Evolutionary conservation across 2,329 filamentous ascomycete species (phyloP), one percentile per base, ranked within the genome.

Genomic region (Endoconidiophora polonica): DNA sequence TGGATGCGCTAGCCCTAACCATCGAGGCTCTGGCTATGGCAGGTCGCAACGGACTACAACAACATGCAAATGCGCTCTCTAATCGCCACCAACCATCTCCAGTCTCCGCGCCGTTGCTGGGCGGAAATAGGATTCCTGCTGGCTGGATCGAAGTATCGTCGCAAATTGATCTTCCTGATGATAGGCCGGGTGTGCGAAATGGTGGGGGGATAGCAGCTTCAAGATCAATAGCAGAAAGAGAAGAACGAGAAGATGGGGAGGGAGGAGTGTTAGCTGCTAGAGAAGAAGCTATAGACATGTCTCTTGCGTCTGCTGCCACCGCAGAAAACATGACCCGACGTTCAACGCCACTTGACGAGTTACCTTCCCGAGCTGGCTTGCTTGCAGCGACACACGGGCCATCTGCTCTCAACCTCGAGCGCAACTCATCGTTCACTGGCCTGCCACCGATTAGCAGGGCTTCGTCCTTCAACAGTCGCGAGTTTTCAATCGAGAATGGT

Each of bases 81-180:
- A 44, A 49, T 18, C 41, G 37, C 29, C 29, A 12, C 33, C 20
- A 26, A 36, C 42, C 44, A 12, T 37, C 50, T 18, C 39, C 29
- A 9, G 29, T 12, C 4, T 7, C 43, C 22, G 29, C 49, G 39
- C 40, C 49, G 18, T 37, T 18, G 29, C 23, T 44, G 33, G 23
- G 22, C 24, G 39, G 44, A 14, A 38, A 40, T 10, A 44, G 41
- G 14, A 36, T 40, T 3, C 50, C 50, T 3, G 43, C 44, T 9
- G 51, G 51, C n/a, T 53, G 51, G 51, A 49, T 53, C 42, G 46
- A 49, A 20, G 47, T 53, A 14, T 53, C 51, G 16, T 53, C 51
- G 9, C 51, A 53, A 23, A 42, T 53, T 33, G 51, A 53, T 16
- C 18, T 50, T 9, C 51, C 51, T 12, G 51, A 53, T 45, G 39